Base-by-base conservation (phyloP, 2,329 filamentous ascomycete species). In the Coleophoma crateriformis region DNA sequence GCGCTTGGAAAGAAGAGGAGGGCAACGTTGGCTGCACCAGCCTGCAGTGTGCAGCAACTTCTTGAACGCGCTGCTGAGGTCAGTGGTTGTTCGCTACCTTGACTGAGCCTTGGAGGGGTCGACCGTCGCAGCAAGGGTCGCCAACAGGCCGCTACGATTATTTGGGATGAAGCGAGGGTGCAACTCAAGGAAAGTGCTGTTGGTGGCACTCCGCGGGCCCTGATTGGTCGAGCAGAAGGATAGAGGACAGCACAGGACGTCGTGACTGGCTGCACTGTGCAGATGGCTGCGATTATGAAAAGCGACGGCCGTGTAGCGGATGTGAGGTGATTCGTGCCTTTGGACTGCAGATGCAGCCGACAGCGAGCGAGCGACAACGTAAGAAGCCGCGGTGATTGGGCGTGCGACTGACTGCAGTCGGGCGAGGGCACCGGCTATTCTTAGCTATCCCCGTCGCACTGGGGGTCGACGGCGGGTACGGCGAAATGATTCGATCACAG, bases 321-420 rank as follows among this genome's bases (percentile, higher is more conserved):
- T 54, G 55, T 52, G 57, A 54, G 50, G 60, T 60, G 57, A 60
- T 60, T 58, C 57, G 59, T 55, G 58, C 58, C 52, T 58, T 46
- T 48, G 45, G 47, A 51, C 49, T 61, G 59, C 55, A 60, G 56
- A 49, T 49, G 53, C 38, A 50, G 45, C 37, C 37, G 37, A 42
- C 40, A 45, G 35, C 40, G n/a, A 38, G 32, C 40, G 48, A 52
- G 53, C 55, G 53, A 51, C 45, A 56, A 54, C 33, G 52, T 51
- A 45, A 47, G 19, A 19, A 14, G 20, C 7, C 5, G 35, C 32
- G 35, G 38, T 58, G 53, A 60, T 60, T 59, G 56, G 57, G 22
- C 27, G 27, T 27, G 27, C 27, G 27, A 27, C 27, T 27, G 27
- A 27, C 43, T 34, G 46, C 38, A 33, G 45, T 14, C 53, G 15